Evolutionary conservation across 441 rosid species (phyloP).

Genomic region (Capsella rubella): DNA sequence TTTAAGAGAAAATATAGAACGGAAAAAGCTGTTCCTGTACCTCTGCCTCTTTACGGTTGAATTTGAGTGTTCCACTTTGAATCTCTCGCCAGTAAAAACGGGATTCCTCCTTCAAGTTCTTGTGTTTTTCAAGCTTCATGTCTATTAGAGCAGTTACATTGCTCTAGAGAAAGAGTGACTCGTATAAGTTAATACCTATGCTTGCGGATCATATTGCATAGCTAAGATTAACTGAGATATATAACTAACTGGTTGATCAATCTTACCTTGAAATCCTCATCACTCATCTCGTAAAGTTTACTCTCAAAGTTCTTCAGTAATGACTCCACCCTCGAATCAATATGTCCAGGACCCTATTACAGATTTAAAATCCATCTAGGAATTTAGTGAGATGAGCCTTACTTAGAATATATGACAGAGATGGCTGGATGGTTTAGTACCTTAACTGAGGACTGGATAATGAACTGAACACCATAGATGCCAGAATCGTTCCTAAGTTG

Average conservation of each 20-base stretch:
- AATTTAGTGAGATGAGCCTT: not conserved
- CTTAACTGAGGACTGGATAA: constrained; percentile 87
- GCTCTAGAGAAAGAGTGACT: constrained; percentile 38
- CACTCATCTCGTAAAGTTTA: constrained; percentile 70
- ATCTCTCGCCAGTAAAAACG: constrained; percentile 81
- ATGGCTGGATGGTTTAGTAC: constrained; percentile 45
- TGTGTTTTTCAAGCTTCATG: constrained; percentile 94
- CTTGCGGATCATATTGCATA: constrained; percentile 29
- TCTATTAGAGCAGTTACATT: constrained; percentile 77
- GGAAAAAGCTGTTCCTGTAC: constrained; percentile 45
- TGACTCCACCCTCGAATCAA: constrained; percentile 82
- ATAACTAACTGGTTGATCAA: constrained; percentile 34
- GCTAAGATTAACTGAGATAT: constrained; percentile 12
- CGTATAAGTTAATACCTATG: constrained; percentile 18
- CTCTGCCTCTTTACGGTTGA: constrained; percentile 83
- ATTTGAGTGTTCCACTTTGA: constrained; percentile 72
- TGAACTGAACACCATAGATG: constrained; percentile 72
- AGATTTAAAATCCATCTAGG: not conserved
- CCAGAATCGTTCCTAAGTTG: constrained; percentile 67
- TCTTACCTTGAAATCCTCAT: constrained; percentile 83
- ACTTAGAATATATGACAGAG: constrained; percentile 22
- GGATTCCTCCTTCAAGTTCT: constrained; percentile 85
- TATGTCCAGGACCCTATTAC: constrained; percentile 73
- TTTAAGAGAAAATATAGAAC: not conserved
- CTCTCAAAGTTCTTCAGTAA: constrained; percentile 76